phyloP scores from a whole-genome alignment of 768 basidiomycete species.

The Fomitopsis serialis region DNA sequence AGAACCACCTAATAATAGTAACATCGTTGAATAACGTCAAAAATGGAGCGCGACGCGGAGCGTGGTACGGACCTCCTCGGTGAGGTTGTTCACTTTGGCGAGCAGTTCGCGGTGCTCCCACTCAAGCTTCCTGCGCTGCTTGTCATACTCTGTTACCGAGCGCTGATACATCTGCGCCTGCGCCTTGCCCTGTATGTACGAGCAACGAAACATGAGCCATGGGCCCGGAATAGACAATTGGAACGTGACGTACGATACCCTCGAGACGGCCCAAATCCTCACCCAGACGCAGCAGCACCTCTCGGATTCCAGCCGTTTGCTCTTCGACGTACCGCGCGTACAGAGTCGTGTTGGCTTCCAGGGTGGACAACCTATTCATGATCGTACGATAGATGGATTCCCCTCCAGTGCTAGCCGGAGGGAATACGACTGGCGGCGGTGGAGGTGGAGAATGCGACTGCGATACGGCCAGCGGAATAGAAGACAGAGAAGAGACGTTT shows the following conservation, averaged over 20 bases:
- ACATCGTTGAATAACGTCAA: background rate
- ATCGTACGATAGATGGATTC: constrained; percentile 97
- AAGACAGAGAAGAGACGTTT: constrained; percentile 1
- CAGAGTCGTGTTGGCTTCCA: constrained; percentile 86
- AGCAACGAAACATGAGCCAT: background rate
- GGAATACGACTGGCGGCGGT: background rate
- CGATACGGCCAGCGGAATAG: background rate
- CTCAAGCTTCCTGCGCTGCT: constrained; percentile 60
- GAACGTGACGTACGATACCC: constrained; percentile 49
- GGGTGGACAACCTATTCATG: constrained; percentile 81
- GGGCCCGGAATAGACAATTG: background rate
- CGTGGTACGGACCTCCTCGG: constrained; percentile 61
- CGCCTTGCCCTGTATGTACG: constrained; percentile 48
- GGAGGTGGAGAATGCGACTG: background rate
- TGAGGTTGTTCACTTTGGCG: constrained; percentile 66
- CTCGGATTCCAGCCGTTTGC: constrained; percentile 71
- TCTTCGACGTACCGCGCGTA: constrained; percentile 86
- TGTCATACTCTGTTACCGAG: constrained; percentile 62
- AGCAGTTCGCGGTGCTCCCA: constrained; percentile 65
- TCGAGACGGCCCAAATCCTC: constrained; percentile 78
- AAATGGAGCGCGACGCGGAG: background rate
- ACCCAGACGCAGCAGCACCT: constrained; percentile 66
- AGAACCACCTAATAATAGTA: constrained; percentile 54
- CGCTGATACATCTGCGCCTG: constrained; percentile 66
- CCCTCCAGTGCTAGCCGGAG: constrained; percentile 37